These are phyloP conservation scores for Hyphochytrium catenoides DNA, from an alignment of 352 stramenopile genomes.

Conservation along the genomic window DNA sequence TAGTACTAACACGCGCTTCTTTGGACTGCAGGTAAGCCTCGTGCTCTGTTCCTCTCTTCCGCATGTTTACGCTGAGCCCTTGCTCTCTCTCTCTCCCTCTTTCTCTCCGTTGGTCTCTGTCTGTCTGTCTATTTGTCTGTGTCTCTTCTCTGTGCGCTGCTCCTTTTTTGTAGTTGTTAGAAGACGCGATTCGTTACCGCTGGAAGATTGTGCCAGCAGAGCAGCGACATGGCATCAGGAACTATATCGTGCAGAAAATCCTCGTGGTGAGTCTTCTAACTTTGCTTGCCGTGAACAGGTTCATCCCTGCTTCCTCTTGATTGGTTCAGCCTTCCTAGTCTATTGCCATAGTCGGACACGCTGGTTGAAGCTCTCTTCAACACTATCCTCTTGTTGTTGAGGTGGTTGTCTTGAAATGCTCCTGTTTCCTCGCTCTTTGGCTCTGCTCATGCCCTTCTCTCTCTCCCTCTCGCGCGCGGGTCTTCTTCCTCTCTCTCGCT, in stretches of 20 bases:
- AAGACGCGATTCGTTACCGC: slow-evolving; percentile 89
- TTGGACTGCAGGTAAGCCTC: slow-evolving; percentile 48
- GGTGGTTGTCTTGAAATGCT: neutral
- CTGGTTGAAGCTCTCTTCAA: no score
- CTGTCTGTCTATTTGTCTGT: neutral
- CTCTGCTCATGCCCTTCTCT: no score
- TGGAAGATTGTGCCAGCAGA: slow-evolving; percentile 89
- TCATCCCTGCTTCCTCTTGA: no score
- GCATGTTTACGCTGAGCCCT: neutral
- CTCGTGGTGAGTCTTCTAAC: slow-evolving; percentile 35
- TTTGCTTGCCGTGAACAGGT: slow-evolving; percentile 1
- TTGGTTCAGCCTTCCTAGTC: no score
- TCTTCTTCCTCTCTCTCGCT: no score
- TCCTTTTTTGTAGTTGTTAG: slow-evolving; percentile 57
- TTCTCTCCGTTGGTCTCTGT: neutral
- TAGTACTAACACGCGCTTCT: slow-evolving; percentile 70
- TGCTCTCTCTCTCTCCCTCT: neutral
- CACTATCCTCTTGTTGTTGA: no score
- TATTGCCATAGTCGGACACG: no score
- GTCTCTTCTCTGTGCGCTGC: neutral
- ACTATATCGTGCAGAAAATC: slow-evolving; percentile 91
- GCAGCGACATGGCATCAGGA: slow-evolving; percentile 93
- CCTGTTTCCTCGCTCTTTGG: no score
- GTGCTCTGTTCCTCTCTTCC: neutral
- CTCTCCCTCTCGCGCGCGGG: no score